Percentiles rank a stretch among this genome's conserved stretches.
Conservation (phyloP, 495 filamentous ascomycete species). For the Hypomontagnella monticulosa region DNA sequence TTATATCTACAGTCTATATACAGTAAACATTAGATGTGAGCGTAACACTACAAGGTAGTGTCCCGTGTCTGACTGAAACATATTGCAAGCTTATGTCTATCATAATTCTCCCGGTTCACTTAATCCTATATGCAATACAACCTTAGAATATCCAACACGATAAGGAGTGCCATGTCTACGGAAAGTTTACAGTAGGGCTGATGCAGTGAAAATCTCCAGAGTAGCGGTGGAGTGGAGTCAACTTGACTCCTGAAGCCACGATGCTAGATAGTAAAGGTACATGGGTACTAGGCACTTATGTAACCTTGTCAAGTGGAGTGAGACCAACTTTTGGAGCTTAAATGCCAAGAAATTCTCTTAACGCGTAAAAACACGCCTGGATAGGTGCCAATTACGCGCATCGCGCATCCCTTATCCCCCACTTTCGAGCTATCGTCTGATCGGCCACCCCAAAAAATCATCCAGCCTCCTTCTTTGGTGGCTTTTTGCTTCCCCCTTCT, state of each 20-base stretch:
- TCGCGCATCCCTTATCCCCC: slow-evolving; percentile 26
- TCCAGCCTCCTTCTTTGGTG: slow-evolving; percentile 16
- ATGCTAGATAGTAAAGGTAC: slow-evolving; percentile 5
- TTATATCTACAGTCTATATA: too few species aligned
- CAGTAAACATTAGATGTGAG: too few species aligned
- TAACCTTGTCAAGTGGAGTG: too few species aligned
- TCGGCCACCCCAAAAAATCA: slow-evolving; percentile 24
- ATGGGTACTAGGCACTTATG: slow-evolving; percentile 1
- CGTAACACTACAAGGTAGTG: too few species aligned
- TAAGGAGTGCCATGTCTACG: too few species aligned
- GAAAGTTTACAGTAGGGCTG: not conserved
- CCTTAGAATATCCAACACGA: too few species aligned
- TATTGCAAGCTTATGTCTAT: too few species aligned
- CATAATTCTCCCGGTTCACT: too few species aligned
- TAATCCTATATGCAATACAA: too few species aligned
- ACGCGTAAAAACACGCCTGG: slow-evolving; percentile 40
- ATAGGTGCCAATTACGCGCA: slow-evolving; percentile 24
- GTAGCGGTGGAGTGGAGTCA: not conserved
- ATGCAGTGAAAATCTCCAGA: not conserved
- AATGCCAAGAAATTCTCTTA: slow-evolving; percentile 8
- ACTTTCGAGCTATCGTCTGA: slow-evolving; percentile 31
- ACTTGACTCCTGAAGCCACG: not conserved
- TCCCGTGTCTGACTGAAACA: too few species aligned
- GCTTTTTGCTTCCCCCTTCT: not conserved
- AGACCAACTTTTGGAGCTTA: too few species aligned